These are phyloP conservation scores for Fraxinus greggii DNA, from an alignment of 305 asterid species.

Conservation along the genomic window DNA sequence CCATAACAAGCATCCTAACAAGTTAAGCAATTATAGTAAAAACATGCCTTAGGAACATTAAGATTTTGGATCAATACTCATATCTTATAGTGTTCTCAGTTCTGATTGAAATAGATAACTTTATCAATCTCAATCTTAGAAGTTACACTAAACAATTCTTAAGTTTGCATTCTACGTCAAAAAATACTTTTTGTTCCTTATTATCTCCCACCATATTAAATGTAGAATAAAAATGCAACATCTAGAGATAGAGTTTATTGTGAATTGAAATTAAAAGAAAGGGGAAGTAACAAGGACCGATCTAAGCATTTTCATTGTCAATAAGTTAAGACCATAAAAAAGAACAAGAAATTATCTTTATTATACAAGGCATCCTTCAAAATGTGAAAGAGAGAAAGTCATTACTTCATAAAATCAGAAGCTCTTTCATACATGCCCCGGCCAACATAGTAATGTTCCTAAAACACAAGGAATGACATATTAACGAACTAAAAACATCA, in stretches of 20 bases:
- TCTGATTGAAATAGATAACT: neutral
- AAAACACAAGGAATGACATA: constrained; percentile 29
- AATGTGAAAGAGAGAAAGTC: constrained; percentile 19
- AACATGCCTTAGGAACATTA: neutral
- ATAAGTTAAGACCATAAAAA: constrained; percentile 11
- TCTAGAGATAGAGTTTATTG: neutral
- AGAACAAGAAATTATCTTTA: neutral
- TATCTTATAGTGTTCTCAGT: neutral
- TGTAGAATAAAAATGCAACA: neutral
- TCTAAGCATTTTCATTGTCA: neutral
- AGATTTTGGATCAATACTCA: neutral
- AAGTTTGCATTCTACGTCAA: constrained; percentile 8
- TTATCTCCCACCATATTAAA: neutral
- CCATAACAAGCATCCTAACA: neutral
- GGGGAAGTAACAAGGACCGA: neutral
- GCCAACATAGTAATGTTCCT: constrained; percentile 97
- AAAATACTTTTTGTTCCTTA: neutral
- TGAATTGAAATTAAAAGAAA: constrained; percentile 16
- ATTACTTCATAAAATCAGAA: constrained; percentile 83
- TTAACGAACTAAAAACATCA: constrained; percentile 9
- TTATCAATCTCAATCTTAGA: neutral
- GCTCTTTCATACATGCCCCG: constrained; percentile 97
- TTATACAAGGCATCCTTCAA: neutral
- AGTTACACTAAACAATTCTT: constrained; percentile 17
- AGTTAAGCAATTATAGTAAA: neutral